Evolutionary conservation across 2,329 filamentous ascomycete species (phyloP).

Genomic region (Colletotrichum orbiculare): DNA sequence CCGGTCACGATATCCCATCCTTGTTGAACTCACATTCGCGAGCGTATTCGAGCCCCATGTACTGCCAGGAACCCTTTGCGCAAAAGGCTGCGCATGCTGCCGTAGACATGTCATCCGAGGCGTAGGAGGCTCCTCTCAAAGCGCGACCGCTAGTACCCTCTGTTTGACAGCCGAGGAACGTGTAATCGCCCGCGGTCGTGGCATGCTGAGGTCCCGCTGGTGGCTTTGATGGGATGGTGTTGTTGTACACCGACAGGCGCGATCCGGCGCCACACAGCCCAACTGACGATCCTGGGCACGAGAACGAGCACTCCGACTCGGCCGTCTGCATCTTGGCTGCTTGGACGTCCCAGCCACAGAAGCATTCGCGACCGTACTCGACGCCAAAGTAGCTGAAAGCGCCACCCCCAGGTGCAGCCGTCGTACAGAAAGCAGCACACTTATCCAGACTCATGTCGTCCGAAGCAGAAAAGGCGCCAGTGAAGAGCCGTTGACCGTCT

Average conservation of each 20-base stretch:
- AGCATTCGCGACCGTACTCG: constrained; percentile 40
- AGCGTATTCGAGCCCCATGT: constrained; percentile 43
- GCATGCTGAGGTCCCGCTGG: constrained; percentile 36
- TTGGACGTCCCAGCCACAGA: constrained; percentile 39
- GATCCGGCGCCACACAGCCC: constrained; percentile 37
- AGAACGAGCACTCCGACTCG: constrained; percentile 38
- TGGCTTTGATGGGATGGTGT: constrained; percentile 33
- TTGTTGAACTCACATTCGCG: constrained; percentile 40
- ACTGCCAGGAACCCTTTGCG: constrained; percentile 34
- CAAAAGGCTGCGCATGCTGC: constrained; percentile 42
- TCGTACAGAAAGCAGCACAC: constrained; percentile 42
- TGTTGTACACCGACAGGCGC: constrained; percentile 40
- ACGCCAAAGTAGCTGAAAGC: constrained; percentile 42
- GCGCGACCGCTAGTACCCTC: constrained; percentile 38
- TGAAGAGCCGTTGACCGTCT: constrained; percentile 35
- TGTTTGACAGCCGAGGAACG: constrained; percentile 40
- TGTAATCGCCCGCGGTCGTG: constrained; percentile 35
- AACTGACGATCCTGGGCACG: constrained; percentile 32
- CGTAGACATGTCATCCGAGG: constrained; percentile 42
- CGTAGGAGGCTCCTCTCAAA: constrained; percentile 32
- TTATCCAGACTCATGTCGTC: constrained; percentile 40
- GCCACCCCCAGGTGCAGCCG: constrained; percentile 31
- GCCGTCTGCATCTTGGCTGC: constrained; percentile 29
- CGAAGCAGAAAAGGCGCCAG: constrained; percentile 27
- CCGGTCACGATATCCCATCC: constrained; percentile 34